These are phyloP conservation scores for Phytophthora macrochlamydospora DNA, from an alignment of 352 stramenopile species.

Conservation along the genomic window DNA sequence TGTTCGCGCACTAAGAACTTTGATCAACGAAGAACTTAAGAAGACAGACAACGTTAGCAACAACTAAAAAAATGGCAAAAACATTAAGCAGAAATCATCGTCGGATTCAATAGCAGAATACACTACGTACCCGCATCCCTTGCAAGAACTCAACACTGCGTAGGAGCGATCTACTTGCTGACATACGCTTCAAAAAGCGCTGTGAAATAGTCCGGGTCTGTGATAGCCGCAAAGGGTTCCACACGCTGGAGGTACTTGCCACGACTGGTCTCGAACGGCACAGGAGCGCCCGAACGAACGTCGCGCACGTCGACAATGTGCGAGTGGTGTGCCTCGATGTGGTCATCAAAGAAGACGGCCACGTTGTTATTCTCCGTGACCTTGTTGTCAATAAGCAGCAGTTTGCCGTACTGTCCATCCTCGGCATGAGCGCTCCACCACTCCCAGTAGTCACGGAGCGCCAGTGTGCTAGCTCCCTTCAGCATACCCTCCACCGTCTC, in stretches of 20 bases:
- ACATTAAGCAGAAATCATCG: constrained; percentile 1
- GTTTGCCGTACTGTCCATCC: constrained; percentile 74
- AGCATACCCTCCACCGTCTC: constrained; percentile 44
- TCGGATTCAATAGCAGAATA: constrained; percentile 28
- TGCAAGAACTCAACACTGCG: too few relatives aligned
- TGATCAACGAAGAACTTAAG: constrained; percentile 57
- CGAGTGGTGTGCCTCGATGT: constrained; percentile 72
- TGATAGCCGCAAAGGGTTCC: constrained; percentile 84
- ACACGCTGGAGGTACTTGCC: constrained; percentile 71
- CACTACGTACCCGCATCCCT: too few relatives aligned
- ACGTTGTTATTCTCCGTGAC: constrained; percentile 16
- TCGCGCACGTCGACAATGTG: constrained; percentile 87
- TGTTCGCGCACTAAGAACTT: constrained; percentile 37
- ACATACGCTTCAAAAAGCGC: constrained; percentile 45
- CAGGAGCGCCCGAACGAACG: constrained; percentile 40
- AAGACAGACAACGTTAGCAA: constrained; percentile 9
- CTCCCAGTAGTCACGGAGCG: constrained; percentile 85
- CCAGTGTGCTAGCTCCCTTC: constrained; percentile 44
- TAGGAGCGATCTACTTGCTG: constrained; percentile 27
- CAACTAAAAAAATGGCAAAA: too few relatives aligned
- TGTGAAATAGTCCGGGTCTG: constrained; percentile 77
- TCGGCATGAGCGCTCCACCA: constrained; percentile 87
- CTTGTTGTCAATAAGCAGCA: constrained; percentile 58
- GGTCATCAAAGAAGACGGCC: constrained; percentile 78
- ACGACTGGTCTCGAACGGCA: constrained; percentile 63